These are phyloP conservation scores for Agaricus sinodeliciosus DNA, from an alignment of 768 basidiomycete genomes.

Conservation along the genomic window DNA sequence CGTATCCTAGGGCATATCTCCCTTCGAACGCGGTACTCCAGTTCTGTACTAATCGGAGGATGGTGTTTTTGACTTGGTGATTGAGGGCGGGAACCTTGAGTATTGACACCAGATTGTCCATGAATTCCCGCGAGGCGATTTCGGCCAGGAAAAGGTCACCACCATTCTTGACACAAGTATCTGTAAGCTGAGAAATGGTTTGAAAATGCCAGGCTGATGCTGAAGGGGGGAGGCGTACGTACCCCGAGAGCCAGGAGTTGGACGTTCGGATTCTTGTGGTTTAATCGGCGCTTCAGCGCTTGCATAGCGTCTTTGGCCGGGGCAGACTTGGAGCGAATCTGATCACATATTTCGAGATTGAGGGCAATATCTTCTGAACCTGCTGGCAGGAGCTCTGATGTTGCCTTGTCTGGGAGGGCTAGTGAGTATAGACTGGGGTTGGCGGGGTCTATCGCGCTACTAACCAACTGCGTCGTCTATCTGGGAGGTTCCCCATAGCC, in stretches of 20 bases:
- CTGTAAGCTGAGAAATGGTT: constrained; percentile 55
- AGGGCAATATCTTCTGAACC: constrained; percentile 88
- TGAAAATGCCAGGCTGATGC: not conserved
- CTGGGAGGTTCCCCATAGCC: constrained; percentile 79
- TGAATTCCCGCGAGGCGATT: constrained; percentile 83
- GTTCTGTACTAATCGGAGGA: constrained; percentile 78
- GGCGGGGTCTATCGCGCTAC: constrained; percentile 17
- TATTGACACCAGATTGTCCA: constrained; percentile 88
- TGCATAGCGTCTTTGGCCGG: constrained; percentile 85
- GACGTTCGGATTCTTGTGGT: constrained; percentile 95
- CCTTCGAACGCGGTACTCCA: constrained; percentile 91
- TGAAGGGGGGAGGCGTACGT: constrained; percentile 25
- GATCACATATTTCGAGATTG: constrained; percentile 94
- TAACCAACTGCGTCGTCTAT: constrained; percentile 79
- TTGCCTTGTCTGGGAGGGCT: constrained; percentile 72
- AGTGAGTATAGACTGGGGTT: constrained; percentile 5
- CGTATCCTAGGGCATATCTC: constrained; percentile 66
- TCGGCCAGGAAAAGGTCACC: constrained; percentile 87
- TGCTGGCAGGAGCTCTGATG: constrained; percentile 79
- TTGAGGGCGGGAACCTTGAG: constrained; percentile 74
- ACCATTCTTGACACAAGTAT: constrained; percentile 94
- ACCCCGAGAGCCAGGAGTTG: constrained; percentile 84
- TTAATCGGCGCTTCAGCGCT: constrained; percentile 77
- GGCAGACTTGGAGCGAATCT: constrained; percentile 88
- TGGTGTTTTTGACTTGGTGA: constrained; percentile 75